Conservation (phyloP, 345 rosid species). For the Sonneratia alba region DNA sequence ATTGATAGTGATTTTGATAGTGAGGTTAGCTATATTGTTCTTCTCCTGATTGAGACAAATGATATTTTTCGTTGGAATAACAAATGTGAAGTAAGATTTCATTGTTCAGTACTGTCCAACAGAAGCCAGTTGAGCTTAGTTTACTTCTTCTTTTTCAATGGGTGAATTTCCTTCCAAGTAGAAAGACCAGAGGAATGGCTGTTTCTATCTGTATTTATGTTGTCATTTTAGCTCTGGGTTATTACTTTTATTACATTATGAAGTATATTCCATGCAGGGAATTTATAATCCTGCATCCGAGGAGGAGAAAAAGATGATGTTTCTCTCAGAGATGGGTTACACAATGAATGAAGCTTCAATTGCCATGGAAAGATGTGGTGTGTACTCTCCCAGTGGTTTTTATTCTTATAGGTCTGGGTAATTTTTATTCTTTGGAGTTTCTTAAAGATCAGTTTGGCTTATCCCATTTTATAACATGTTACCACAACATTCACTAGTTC, state of each 20-base stretch:
- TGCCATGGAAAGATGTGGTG: constrained; percentile 90
- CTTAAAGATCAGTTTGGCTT: neutral
- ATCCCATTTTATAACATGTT: neutral
- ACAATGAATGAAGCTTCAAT: constrained; percentile 44
- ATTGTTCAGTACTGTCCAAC: neutral
- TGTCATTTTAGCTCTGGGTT: neutral
- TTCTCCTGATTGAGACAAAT: neutral
- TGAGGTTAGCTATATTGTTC: constrained; percentile 38
- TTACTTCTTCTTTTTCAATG: neutral
- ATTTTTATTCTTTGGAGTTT: neutral
- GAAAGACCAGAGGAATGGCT: neutral
- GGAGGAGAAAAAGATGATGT: constrained; percentile 24
- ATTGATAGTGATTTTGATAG: constrained; percentile 31
- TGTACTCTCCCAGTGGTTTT: constrained; percentile 6
- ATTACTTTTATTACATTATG: neutral
- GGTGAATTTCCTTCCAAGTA: neutral
- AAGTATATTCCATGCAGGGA: constrained; percentile 25
- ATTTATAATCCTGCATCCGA: constrained; percentile 24
- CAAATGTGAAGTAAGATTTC: neutral
- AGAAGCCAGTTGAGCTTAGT: neutral
- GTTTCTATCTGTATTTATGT: neutral
- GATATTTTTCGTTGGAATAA: neutral
- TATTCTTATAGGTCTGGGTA: neutral
- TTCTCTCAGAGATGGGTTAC: constrained; percentile 64
- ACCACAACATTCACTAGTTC: neutral